Base-by-base conservation (phyloP, 1,284 basidiomycete species). In the Pisolithus thermaeus region DNA sequence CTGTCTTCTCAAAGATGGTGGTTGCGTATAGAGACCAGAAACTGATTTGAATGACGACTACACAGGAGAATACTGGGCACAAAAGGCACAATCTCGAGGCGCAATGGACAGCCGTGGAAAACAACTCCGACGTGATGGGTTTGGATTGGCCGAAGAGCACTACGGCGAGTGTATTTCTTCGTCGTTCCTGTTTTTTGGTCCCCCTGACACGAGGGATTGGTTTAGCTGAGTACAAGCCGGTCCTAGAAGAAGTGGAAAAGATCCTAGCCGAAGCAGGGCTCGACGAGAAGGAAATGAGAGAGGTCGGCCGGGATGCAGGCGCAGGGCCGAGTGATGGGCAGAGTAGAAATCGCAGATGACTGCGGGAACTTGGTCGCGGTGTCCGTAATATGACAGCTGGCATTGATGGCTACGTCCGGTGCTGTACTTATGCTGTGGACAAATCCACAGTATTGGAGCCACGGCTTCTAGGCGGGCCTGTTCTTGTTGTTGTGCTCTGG, bases 241-340 rank as follows among this genome's bases (percentile, higher is more conserved):
- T 89, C 6, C 67, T 93, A 20, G 73, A 84, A 56, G 88, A 92
- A 68, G 87, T 96, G 6, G 91, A 93, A 63, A 83, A 80, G 51
- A 94, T 95, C 47, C 71, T 94, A 49, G 80, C 80, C 14, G 90
- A 92, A 59, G 92, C 93, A 0, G 93, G 92, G 2, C 69, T 96
- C 49, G 92, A 96, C 54, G 87, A 90, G 50, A 86, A 89, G 7
- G 92, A 93, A 56, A 86, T 90, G 72, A 74, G 28, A 71, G 68
- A 42, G 75, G 70, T 46, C 67, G 62, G 39, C 56, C 56, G 7
- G 59, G 62, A 51, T 58, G 64, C 22, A 60, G 64, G 53, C 22
- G 6, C 38, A 16, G 61, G 54, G 14, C 16, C 23, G n/a, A 25
- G 44, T n/a, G 52, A 47, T 30, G 73, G 70, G 2, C 73, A 78